Conservation (phyloP, 192 early-diverging fungal species). For the Dissophora globulifera region DNA sequence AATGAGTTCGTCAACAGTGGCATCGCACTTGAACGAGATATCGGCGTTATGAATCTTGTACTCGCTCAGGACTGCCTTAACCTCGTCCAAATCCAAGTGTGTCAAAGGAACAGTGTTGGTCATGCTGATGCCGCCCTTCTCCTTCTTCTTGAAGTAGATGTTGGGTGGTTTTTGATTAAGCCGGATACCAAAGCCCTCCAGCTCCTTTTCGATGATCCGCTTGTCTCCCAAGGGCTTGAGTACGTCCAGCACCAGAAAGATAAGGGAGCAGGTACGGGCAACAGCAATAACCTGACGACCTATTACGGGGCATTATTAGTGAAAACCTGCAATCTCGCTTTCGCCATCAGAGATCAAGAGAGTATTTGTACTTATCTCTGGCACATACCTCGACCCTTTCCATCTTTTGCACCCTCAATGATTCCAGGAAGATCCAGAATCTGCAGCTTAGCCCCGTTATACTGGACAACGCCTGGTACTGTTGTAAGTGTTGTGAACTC, state of each 20-base stretch:
- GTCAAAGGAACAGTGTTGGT: constrained; percentile 92
- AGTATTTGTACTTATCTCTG: no score
- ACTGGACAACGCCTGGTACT: constrained; percentile 94
- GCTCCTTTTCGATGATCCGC: constrained; percentile 93
- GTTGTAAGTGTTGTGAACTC: constrained; percentile 99
- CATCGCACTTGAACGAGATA: constrained; percentile 92
- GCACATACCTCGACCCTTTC: constrained; percentile 92
- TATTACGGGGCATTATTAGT: background rate
- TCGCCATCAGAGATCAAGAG: no score
- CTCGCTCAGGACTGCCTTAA: constrained; percentile 94
- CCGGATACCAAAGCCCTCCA: constrained; percentile 98
- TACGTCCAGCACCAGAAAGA: constrained; percentile 97
- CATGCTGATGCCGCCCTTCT: constrained; percentile 97
- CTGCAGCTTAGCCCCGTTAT: constrained; percentile 99
- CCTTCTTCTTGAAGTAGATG: constrained; percentile 97
- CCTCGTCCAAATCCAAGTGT: constrained; percentile 86
- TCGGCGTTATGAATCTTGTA: constrained; percentile 99
- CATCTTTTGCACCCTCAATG: constrained; percentile 99
- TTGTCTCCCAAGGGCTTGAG: constrained; percentile 97
- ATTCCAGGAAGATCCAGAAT: constrained; percentile 98
- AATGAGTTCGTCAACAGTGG: constrained; percentile 94
- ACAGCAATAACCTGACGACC: constrained; percentile 92
- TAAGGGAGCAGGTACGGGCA: constrained; percentile 96
- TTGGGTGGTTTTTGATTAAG: constrained; percentile 97
- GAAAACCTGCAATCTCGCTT: no score